A percentile compares a stretch with the other conserved stretches of the same genome.
Evolutionary conservation across 75 land plant genomes (phyloP).

Genomic region (Cryptomeria japonica): DNA sequence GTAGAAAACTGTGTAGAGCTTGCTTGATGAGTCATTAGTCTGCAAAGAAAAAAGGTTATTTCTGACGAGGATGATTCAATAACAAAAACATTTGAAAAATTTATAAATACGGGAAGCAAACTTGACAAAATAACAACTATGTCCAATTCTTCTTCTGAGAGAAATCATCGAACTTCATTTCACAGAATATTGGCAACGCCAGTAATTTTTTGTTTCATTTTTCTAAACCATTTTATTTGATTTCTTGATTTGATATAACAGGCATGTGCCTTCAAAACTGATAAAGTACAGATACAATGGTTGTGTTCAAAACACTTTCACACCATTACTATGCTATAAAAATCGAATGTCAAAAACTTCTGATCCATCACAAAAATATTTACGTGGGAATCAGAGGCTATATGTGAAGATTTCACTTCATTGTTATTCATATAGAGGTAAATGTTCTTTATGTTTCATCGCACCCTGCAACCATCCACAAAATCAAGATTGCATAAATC

Average conservation of each 20-base stretch:
- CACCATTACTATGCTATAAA: not conserved
- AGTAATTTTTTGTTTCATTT: not conserved
- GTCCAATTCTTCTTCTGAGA: not conserved
- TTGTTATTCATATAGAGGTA: not conserved
- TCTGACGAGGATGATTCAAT: not conserved
- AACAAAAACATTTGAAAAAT: not conserved
- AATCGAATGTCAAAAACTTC: not conserved
- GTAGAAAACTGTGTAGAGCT: not conserved
- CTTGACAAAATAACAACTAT: not conserved
- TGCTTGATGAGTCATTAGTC: not conserved
- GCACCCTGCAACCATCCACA: slow-evolving; percentile 1
- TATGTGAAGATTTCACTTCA: not conserved
- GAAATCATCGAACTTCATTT: not conserved
- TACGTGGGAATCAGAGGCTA: slow-evolving; percentile 4
- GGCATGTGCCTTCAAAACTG: slow-evolving; percentile 7
- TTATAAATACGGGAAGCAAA: not conserved
- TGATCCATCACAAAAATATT: not conserved
- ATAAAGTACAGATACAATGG: not conserved
- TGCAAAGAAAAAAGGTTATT: not conserved
- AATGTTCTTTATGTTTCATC: not conserved
- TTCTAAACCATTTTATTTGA: not conserved
- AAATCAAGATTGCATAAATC: not conserved
- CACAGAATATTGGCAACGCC: not conserved
- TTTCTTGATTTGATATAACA: not conserved
- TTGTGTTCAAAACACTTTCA: not conserved